phyloP scores from a whole-genome alignment of 2,329 filamentous ascomycete species.

The Mycogone perniciosa region DNA sequence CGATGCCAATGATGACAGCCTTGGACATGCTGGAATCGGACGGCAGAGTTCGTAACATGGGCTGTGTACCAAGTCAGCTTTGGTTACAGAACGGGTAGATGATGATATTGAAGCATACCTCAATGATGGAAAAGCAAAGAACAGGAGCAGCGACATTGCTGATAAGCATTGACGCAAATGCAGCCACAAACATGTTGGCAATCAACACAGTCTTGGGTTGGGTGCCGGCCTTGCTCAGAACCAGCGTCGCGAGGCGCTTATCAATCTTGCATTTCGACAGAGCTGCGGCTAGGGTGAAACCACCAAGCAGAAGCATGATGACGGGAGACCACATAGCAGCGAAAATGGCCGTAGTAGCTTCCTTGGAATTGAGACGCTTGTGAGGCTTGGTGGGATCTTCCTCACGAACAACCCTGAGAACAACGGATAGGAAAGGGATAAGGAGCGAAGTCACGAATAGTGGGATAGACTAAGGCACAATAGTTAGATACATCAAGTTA shows the following conservation, averaged over 20 bases:
- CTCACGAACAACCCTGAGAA: slow-evolving; percentile 75
- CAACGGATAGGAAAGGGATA: slow-evolving; percentile 87
- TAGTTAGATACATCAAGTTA: slow-evolving; percentile 11
- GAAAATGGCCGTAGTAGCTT: slow-evolving; percentile 79
- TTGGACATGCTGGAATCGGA: slow-evolving; percentile 90
- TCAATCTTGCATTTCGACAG: slow-evolving; percentile 97
- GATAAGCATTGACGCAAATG: slow-evolving; percentile 98
- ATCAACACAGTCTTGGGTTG: slow-evolving; percentile 81
- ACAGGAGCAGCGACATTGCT: slow-evolving; percentile 97
- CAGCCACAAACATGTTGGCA: slow-evolving; percentile 98
- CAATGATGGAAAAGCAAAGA: slow-evolving; percentile 94
- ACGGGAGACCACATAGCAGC: slow-evolving; percentile 98
- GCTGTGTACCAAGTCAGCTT: slow-evolving; percentile 41
- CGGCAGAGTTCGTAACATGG: slow-evolving; percentile 87
- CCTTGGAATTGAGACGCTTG: slow-evolving; percentile 67
- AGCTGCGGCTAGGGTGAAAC: slow-evolving; percentile 92
- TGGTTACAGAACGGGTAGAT: neutral
- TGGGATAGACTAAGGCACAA: slow-evolving; percentile 65
- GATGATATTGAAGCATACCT: slow-evolving; percentile 46
- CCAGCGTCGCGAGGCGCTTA: slow-evolving; percentile 92
- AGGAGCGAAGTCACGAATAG: slow-evolving; percentile 93
- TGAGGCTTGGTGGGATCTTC: slow-evolving; percentile 55
- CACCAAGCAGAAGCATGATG: slow-evolving; percentile 94
- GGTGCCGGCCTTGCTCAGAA: slow-evolving; percentile 92
- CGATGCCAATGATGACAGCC: slow-evolving; percentile 90